Base-by-base conservation (phyloP, 805 yeast genomes). In the Suhomyces sp. region DNA sequence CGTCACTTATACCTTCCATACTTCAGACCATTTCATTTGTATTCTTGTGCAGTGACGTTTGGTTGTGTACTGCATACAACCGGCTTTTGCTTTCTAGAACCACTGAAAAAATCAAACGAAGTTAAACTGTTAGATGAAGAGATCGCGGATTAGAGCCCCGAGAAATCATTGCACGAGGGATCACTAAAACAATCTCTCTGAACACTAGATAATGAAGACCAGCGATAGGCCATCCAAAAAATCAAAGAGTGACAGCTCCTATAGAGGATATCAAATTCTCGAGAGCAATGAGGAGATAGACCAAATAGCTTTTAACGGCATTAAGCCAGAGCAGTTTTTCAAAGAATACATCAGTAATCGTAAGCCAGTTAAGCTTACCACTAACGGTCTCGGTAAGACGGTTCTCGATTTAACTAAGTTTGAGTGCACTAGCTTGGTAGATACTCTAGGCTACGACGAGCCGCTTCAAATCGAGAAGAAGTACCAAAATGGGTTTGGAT, bases 401-500 rank as follows among this genome's bases (percentile, higher is more conserved):
- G 46, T 22, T 13, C n/a, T 50, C 8, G 53, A 52, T 41, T 6
- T 54, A 6, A 24, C n/a, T 29, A 26, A 31, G 8, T 54, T 54
- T n/a, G 22, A 5, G 22, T 45, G 50, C n/a, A 47, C 44, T 5
- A 41, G 63, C 1, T 64, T 85, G 6, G 71, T 56, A 5, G 63
- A 67, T 2, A 70, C 74, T 2, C 66, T 85, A 35, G 56, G 65
- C 4, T 71, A 70, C 45, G 64, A 72, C 8, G 68, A 59, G 1
- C 57, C 54, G 2, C 61, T 87, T 36, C 82, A 84, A 57, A 83
- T 87, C 15, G 93, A 87, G 61, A 76, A 76, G 56, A 81, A 82
- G 59, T 64, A 67, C 12, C 67, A 74, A 44, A 84, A 84, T 47
- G 92, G 92, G 2, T 87, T 81, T 68, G 93, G 93, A 1, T 79